Percentiles rank a stretch among this genome's conserved stretches.
phyloP scores from a whole-genome alignment of 1,139 yeast species.

The Blastobotrys indianensis region DNA sequence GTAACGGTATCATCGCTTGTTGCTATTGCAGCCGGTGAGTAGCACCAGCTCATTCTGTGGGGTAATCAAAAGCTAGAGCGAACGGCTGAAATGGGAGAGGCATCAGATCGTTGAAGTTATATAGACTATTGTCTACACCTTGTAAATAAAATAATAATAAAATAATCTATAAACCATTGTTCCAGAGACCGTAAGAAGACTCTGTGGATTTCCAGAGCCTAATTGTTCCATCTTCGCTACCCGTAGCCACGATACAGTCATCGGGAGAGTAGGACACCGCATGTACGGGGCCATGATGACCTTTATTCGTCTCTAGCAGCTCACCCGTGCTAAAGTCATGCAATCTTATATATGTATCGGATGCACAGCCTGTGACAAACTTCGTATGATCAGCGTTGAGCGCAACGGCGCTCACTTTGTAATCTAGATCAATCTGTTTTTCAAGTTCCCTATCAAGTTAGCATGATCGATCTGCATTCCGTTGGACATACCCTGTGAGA shows the following conservation, averaged over 20 bases:
- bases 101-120: background rate
- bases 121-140: background rate
- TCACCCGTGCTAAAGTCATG: slow-evolving; percentile 31
- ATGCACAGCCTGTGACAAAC: slow-evolving; percentile 31
- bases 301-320: slow-evolving; percentile 29
- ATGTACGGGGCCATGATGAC: slow-evolving; percentile 39
- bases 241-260: slow-evolving; percentile 45
- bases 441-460: slow-evolving; percentile 11
- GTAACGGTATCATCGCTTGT: background rate
- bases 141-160: background rate
- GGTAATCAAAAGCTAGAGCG: background rate
- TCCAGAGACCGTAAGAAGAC: slow-evolving; percentile 36
- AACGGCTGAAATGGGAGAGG: background rate
- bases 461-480: background rate
- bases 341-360: slow-evolving; percentile 35
- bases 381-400: slow-evolving; percentile 23
- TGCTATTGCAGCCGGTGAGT: slow-evolving; percentile 6
- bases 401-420: slow-evolving; percentile 30
- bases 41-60: slow-evolving; percentile 1
- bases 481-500: slow-evolving; percentile 10
- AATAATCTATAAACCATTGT: background rate
- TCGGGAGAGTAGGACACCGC: slow-evolving; percentile 35
- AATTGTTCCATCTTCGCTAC: slow-evolving; percentile 65
- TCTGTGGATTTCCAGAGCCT: slow-evolving; percentile 48
- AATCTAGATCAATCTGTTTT: slow-evolving; percentile 26